Evolutionary conservation across 306 rosid genomes (phyloP), one percentile per base, ranked within the genome.

Genomic region (Amphicarpaea edgeworthii): DNA sequence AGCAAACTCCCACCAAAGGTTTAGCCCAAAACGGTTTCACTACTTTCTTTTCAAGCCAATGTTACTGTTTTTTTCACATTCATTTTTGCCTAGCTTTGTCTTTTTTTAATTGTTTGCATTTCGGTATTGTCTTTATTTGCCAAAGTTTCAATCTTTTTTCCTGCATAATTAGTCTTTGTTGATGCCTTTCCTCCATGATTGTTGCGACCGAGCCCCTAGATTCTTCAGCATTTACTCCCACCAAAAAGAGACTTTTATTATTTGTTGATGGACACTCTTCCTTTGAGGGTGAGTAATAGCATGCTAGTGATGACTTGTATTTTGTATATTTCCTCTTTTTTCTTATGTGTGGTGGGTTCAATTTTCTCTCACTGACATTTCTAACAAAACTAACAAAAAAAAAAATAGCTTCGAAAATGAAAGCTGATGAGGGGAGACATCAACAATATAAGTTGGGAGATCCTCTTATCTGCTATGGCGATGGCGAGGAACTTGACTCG

Each of bases 1-100:
- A 68, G 43, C 65, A 64, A 7, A 60, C 85, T 7, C 71, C 57
- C 5, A 12, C 73, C 4, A 24, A 82, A 85, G 72, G 96, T 93
- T 90, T 49, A 77, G 87, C 77, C 45, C 5, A 6, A 2, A 57
- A 20, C 15, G 37, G 37, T 47, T 54, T 15, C 26, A 16, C 40
- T 1, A 50, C 23, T 51, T 53, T 23, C 54, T 34, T 50, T 64
- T 38, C 45, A 21, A n/a, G 1, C 19, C 3, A 0, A 7, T 16
- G 8, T n/a, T 6, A 5, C 34, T 32, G 3, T 23, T 77, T 77
- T 34, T 41, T 62, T n/a, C n/a, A n/a, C 2, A 2, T 64, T 49
- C 12, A 6, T 72, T 37, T 23, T 23, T 20, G 8, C 32, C 6
- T 3, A 0, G 37, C 5, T 0, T 3, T 20, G n/a, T 6, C 19